Percentiles rank a stretch among this genome's conserved stretches.
phyloP scores from a whole-genome alignment of 2,329 filamentous ascomycete species.

The Coleophoma crateriformis region DNA sequence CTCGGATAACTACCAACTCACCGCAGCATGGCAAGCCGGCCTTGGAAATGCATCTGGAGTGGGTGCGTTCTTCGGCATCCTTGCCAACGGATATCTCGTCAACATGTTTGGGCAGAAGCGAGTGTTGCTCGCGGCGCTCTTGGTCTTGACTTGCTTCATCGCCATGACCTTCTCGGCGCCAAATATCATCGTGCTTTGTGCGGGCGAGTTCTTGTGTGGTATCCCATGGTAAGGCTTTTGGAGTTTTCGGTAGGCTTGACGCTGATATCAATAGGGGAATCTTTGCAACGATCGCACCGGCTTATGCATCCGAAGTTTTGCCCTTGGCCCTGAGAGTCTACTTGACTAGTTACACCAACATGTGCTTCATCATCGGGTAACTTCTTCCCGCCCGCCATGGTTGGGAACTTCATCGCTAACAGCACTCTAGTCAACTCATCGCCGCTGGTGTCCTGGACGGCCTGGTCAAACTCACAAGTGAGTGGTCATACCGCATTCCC shows the following conservation, averaged over 20 bases:
- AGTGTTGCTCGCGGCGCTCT: constrained; percentile 36
- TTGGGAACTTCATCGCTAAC: neutral
- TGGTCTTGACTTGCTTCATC: constrained; percentile 35
- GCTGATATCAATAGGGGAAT: constrained; percentile 34
- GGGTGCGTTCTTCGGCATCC: constrained; percentile 22
- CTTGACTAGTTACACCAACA: constrained; percentile 36
- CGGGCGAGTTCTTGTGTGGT: constrained; percentile 29
- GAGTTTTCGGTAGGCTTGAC: constrained; percentile 42
- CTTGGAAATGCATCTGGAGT: constrained; percentile 13
- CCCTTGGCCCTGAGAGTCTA: constrained; percentile 35
- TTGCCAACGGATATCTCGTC: constrained; percentile 35
- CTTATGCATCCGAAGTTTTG: constrained; percentile 38
- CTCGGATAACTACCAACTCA: constrained; percentile 6
- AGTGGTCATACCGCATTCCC: constrained; percentile 41
- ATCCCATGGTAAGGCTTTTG: constrained; percentile 35
- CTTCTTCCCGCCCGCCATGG: neutral
- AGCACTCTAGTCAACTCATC: constrained; percentile 28
- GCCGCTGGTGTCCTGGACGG: constrained; percentile 37
- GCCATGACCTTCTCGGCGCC: constrained; percentile 44
- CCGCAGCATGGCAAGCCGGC: constrained; percentile 16
- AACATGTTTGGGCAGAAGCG: constrained; percentile 36
- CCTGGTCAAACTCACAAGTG: constrained; percentile 32
- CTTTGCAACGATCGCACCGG: constrained; percentile 34
- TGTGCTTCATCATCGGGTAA: constrained; percentile 39
- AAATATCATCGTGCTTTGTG: constrained; percentile 37